A percentile compares a stretch with the other conserved stretches of the same genome.
Evolutionary conservation across 2,329 filamentous ascomycete species (phyloP).

Genomic region (Xylogone sp.): DNA sequence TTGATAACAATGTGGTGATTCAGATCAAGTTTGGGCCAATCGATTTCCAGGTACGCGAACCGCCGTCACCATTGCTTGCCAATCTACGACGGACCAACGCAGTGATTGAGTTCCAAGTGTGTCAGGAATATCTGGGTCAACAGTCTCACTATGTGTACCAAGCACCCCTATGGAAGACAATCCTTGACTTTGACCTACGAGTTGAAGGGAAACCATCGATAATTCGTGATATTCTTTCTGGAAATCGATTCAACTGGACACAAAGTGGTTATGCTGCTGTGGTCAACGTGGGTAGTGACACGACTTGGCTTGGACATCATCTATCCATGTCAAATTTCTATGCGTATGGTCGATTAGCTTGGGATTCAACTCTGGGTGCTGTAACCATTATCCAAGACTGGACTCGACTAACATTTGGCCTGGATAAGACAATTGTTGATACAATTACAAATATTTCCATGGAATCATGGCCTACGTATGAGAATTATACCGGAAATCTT

Average conservation of each 20-base stretch:
- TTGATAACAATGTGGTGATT: slow-evolving; percentile 67
- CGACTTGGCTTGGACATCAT: slow-evolving; percentile 67
- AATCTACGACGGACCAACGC: slow-evolving; percentile 39
- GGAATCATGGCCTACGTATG: slow-evolving; percentile 67
- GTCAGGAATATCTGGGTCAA: slow-evolving; percentile 69
- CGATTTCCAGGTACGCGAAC: slow-evolving; percentile 70
- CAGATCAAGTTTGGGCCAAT: slow-evolving; percentile 75
- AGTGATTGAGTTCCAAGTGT: slow-evolving; percentile 63
- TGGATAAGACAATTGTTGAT: slow-evolving; percentile 49
- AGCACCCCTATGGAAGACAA: slow-evolving; percentile 63
- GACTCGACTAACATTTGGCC: slow-evolving; percentile 62
- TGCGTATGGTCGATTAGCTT: slow-evolving; percentile 65
- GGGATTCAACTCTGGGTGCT: slow-evolving; percentile 52
- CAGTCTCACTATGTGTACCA: slow-evolving; percentile 67
- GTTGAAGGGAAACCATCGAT: slow-evolving; percentile 52
- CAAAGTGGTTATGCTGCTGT: slow-evolving; percentile 63
- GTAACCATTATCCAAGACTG: slow-evolving; percentile 56
- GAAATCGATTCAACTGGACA: slow-evolving; percentile 52
- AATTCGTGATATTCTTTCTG: slow-evolving; percentile 57
- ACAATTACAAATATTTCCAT: slow-evolving; percentile 61
- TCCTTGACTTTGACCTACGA: slow-evolving; percentile 64
- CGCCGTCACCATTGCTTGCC: slow-evolving; percentile 60
- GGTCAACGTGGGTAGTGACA: slow-evolving; percentile 62
- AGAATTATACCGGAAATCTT: slow-evolving; percentile 67
- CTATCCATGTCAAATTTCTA: slow-evolving; percentile 70